Percentiles rank a stretch among this genome's conserved stretches.
Evolutionary conservation across 148 eudicot genomes (phyloP).

Genomic region (Chenopodium formosanum): DNA sequence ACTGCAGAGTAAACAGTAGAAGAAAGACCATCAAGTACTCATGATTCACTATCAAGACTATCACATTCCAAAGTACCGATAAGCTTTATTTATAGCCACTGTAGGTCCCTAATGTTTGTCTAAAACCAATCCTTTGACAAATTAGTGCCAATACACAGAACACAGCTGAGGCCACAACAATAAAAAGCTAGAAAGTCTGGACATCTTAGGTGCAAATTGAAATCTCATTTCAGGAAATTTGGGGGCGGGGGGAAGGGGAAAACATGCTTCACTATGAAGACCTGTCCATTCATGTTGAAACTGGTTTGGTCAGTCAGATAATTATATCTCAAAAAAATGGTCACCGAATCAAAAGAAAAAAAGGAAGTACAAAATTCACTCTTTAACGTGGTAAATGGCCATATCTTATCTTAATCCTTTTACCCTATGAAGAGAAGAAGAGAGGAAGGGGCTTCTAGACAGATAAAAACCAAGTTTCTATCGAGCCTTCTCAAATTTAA

Average conservation of each 20-base stretch:
- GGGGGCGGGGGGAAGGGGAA: too few species aligned
- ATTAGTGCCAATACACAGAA: not conserved
- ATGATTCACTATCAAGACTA: not conserved
- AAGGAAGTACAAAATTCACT: not conserved
- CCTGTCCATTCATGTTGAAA: too few species aligned
- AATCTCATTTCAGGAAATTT: too few species aligned
- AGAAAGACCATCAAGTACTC: not conserved
- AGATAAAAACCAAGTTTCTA: not conserved
- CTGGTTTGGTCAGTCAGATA: too few species aligned
- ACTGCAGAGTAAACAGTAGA: not conserved
- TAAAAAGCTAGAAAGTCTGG: too few species aligned
- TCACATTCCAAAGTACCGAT: not conserved
- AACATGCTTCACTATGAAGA: too few species aligned
- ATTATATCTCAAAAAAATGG: too few species aligned
- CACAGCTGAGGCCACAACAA: not conserved
- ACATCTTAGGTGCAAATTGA: too few species aligned
- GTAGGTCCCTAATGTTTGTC: not conserved
- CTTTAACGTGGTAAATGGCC: not conserved
- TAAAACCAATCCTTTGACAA: not conserved
- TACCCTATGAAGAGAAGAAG: not conserved
- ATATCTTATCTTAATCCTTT: not conserved
- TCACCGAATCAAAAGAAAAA: too few species aligned
- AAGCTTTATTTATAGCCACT: not conserved
- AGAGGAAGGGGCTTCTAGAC: not conserved
- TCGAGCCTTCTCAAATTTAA: not conserved